Evolutionary conservation across 805 yeast species (phyloP).

Genomic region (Cyberlindnera sargentensis): DNA sequence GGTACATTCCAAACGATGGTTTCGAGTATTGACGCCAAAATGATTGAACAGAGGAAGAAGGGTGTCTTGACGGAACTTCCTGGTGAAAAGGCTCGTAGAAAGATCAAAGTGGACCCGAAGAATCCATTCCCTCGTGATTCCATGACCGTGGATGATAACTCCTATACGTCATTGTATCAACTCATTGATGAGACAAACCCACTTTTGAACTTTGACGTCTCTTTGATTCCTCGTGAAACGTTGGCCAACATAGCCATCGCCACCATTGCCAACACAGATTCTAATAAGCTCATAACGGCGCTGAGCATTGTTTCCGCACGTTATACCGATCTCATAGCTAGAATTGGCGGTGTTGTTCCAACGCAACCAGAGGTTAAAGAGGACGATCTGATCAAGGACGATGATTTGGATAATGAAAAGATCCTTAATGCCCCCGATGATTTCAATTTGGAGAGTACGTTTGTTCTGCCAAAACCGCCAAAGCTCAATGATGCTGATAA

Average conservation of each 20-base stretch:
- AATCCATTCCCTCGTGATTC: constrained; percentile 28
- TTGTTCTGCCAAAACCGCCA: constrained; percentile 52
- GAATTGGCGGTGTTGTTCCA: constrained; percentile 7
- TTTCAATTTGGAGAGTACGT: constrained; percentile 35
- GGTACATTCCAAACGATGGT: constrained; percentile 15
- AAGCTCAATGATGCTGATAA: constrained; percentile 46
- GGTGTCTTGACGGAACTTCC: constrained; percentile 20
- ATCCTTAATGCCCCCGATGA: constrained; percentile 23
- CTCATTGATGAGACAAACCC: constrained; percentile 57
- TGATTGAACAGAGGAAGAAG: constrained; percentile 22
- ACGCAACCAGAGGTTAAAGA: constrained; percentile 26
- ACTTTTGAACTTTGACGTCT: constrained; percentile 61
- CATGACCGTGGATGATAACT: constrained; percentile 31
- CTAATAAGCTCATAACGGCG: constrained; percentile 51
- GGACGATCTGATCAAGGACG: constrained; percentile 14
- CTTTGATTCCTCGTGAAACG: constrained; percentile 56
- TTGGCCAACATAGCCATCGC: constrained; percentile 58
- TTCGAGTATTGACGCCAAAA: constrained; percentile 16
- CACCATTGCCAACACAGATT: constrained; percentile 53
- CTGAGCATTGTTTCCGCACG: constrained; percentile 64
- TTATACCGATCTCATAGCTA: constrained; percentile 39
- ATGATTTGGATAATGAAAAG: constrained; percentile 21
- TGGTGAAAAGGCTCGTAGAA: constrained; percentile 24
- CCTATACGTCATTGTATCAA: constrained; percentile 61
- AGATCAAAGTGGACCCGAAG: constrained; percentile 16